phyloP scores from a whole-genome alignment of 345 rosid species.

The Citrus hindsii region DNA sequence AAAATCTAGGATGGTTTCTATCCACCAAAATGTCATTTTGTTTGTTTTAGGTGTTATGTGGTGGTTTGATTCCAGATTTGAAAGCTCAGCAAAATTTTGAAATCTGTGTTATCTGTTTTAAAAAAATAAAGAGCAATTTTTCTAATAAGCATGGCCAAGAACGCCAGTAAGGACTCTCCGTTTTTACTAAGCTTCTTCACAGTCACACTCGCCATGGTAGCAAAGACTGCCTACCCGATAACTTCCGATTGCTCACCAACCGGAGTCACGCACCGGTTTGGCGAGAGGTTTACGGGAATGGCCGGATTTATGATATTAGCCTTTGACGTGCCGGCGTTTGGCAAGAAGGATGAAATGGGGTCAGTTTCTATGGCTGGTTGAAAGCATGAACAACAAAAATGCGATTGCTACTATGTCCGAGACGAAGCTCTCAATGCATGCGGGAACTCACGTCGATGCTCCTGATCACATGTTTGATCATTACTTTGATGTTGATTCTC shows the following conservation, averaged over 20 bases:
- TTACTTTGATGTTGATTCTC: conserved; percentile 42
- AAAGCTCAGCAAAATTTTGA: too few species aligned
- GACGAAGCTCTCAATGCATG: conserved; percentile 34
- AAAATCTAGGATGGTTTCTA: too few species aligned
- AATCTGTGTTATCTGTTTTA: too few species aligned
- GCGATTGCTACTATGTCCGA: not conserved
- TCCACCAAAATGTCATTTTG: too few species aligned
- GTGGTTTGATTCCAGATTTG: too few species aligned
- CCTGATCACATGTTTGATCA: conserved; percentile 43
- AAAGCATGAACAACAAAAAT: conserved; percentile 38
- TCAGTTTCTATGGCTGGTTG: not conserved
- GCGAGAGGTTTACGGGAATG: not conserved
- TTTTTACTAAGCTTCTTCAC: not conserved
- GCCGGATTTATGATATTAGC: not conserved
- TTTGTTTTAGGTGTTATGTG: too few species aligned
- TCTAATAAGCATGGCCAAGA: not conserved
- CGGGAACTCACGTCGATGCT: conserved; percentile 54
- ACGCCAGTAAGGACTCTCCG: not conserved
- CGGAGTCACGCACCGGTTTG: not conserved
- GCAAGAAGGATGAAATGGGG: not conserved
- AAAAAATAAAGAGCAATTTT: too few species aligned
- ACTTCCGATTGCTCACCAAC: not conserved
- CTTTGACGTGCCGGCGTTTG: not conserved
- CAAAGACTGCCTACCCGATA: not conserved
- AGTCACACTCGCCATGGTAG: not conserved